phyloP scores from a whole-genome alignment of 768 basidiomycete species.

The Tulasnella sp. region DNA sequence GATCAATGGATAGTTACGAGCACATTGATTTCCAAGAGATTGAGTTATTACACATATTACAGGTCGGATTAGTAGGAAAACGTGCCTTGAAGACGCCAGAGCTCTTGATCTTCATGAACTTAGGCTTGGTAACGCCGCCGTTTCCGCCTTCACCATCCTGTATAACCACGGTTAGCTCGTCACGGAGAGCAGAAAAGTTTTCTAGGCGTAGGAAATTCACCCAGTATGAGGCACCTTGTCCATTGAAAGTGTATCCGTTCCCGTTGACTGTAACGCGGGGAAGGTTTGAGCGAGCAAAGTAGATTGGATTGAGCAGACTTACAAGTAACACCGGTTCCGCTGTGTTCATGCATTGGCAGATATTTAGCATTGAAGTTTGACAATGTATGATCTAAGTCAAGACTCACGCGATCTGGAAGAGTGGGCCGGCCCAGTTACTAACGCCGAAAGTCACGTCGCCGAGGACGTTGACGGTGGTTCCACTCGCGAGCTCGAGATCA shows the following conservation, averaged over 20 bases:
- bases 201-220: conserved; percentile 19
- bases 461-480: conserved; percentile 49
- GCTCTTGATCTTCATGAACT: conserved; percentile 34
- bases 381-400: conserved; percentile 29
- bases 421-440: conserved; percentile 22
- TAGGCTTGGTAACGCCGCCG: conserved; percentile 24
- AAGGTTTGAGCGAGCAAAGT: background rate
- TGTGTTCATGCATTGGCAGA: background rate
- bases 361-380: conserved; percentile 25
- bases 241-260: conserved; percentile 33
- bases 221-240: conserved; percentile 37
- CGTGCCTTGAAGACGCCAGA: conserved; percentile 32
- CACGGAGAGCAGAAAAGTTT: background rate
- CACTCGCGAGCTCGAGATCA: conserved; percentile 34
- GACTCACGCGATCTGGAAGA: conserved; percentile 16
- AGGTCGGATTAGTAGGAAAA: background rate
- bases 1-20: background rate
- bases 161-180: background rate
- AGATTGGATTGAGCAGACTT: background rate
- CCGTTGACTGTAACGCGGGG: conserved; percentile 27
- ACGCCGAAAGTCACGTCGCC: conserved; percentile 52
- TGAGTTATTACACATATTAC: background rate
- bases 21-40: background rate
- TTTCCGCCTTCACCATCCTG: conserved; percentile 22
- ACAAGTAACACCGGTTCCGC: background rate